Base-by-base conservation (phyloP, 2,329 filamentous ascomycete genomes). In the Rachicladosporium sp. region DNA sequence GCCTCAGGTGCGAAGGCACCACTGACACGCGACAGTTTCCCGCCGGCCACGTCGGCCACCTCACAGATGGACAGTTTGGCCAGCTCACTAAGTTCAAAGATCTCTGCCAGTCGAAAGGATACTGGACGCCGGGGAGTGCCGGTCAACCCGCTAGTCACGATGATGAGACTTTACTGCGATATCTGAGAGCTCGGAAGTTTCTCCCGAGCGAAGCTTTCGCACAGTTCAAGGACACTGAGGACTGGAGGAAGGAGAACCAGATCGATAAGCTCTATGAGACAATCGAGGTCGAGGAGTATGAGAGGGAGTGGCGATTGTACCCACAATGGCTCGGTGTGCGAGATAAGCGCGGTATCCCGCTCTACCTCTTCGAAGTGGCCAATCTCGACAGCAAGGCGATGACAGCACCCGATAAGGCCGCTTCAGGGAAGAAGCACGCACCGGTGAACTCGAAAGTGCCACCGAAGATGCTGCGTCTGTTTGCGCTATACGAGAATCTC, bases 301-400 rank as follows among this genome's bases (percentile, higher is more conserved):
- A 94, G 61, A 71, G 82, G 54, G 82, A 83, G 45, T 72, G 82
- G 42, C 71, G 76, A 49, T 70, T 95, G 67, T 94, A 94, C 57
- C 87, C 88, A 15, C 86, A 94, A 76, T 95, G 87, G 83, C 93
- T 85, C 12, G 89, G 89, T 40, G 82, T 87, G 48, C 77, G 88
- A 50, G 89, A 95, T 64, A 82, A 78, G 51, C 82, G 87, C 50
- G 89, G 89, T 49, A 94, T 94, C 46, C 89, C 89, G 6, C 73
- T 95, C 50, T 95, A 91, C 62, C 75, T 95, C 44, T 95, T 83
- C 63, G 84, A 93, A 63, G 85, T 95, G 59, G 75, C 76, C 45
- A 76, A 83, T 43, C 73, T 95, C 51, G 83, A 93, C 65, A 74
- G 73, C 57, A 93, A 93, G 66, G 81, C 80, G 29, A 78, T 95